These are phyloP conservation scores for Trypanosoma rangeli DNA, from an alignment of 208 protist species.

Conservation along the genomic window DNA sequence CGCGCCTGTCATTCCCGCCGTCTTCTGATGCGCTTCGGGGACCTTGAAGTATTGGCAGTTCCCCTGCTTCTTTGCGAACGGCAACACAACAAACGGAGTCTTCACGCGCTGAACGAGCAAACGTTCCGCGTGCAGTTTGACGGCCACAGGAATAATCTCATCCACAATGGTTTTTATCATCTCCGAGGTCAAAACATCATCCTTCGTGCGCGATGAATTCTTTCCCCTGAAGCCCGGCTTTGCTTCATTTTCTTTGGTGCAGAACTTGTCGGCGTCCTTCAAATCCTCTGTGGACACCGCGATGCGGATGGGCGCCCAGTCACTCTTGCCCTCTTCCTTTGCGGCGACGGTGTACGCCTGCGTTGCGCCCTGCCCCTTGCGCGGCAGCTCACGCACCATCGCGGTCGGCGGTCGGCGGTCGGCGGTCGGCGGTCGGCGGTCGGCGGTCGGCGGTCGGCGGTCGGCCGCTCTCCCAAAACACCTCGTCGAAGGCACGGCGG, in stretches of 20 bases:
- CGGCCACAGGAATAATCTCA: constrained; percentile 35
- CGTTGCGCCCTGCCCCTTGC: constrained; percentile 7
- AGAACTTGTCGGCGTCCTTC: constrained; percentile 34
- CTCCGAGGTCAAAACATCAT: constrained; percentile 34
- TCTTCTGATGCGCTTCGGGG: constrained; percentile 40
- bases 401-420: neutral
- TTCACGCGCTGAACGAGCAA: constrained; percentile 38
- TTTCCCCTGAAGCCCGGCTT: constrained; percentile 7
- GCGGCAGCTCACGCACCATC: neutral
- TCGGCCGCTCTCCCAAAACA: too few species aligned
- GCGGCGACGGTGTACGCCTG: constrained; percentile 1
- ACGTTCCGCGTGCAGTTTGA: constrained; percentile 47
- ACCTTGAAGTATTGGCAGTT: constrained; percentile 48
- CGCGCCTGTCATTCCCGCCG: constrained; percentile 30
- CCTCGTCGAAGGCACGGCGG: too few species aligned
- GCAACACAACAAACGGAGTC: constrained; percentile 14
- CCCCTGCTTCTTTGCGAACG: neutral
- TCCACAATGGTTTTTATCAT: constrained; percentile 29
- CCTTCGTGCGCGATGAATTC: constrained; percentile 22
- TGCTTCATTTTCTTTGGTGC: constrained; percentile 24
- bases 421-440: too few species aligned
- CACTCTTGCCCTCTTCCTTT: neutral
- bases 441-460: neutral
- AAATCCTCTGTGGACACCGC: constrained; percentile 35
- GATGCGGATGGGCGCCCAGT: constrained; percentile 46